Evolutionary conservation across 768 basidiomycete species (phyloP).

Genomic region (Tricholoma sp.): DNA sequence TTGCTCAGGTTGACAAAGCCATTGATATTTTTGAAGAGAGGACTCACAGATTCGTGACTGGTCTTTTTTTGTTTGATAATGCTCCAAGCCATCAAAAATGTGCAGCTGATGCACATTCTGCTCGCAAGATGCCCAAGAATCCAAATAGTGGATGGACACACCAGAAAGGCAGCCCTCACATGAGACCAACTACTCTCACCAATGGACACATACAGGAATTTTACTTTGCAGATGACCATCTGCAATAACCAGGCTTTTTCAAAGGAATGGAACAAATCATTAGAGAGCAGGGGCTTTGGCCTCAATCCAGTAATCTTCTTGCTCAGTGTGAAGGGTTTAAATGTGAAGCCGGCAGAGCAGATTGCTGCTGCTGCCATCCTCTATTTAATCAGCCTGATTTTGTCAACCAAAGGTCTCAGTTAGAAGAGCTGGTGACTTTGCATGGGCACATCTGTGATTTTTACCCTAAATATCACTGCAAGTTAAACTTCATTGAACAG

Average conservation of each 20-base stretch:
- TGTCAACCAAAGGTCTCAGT: conserved; percentile 16
- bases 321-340: conserved; percentile 20
- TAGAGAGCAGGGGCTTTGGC: conserved; percentile 15
- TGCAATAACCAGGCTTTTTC: conserved; percentile 24
- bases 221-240: conserved; percentile 27
- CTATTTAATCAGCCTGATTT: conserved; percentile 17
- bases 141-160: conserved; percentile 11
- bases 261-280: conserved; percentile 31
- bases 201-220: conserved; percentile 23
- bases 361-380: conserved; percentile 14
- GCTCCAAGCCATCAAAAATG: conserved; percentile 13
- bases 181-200: conserved; percentile 15
- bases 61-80: conserved; percentile 10
- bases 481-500: conserved; percentile 5
- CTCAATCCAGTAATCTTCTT: conserved; percentile 10
- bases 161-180: conserved; percentile 11
- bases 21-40: not conserved
- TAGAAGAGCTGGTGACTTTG: conserved; percentile 19
- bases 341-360: conserved; percentile 11
- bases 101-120: conserved; percentile 21
- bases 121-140: conserved; percentile 23
- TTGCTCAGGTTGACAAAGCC: not conserved
- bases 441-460: conserved; percentile 28
- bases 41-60: not conserved
- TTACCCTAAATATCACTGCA: conserved; percentile 29